Evolutionary conservation across 805 yeast species (phyloP), one percentile per base, ranked within the genome.

Genomic region (Sugiyamaella marilandica): DNA sequence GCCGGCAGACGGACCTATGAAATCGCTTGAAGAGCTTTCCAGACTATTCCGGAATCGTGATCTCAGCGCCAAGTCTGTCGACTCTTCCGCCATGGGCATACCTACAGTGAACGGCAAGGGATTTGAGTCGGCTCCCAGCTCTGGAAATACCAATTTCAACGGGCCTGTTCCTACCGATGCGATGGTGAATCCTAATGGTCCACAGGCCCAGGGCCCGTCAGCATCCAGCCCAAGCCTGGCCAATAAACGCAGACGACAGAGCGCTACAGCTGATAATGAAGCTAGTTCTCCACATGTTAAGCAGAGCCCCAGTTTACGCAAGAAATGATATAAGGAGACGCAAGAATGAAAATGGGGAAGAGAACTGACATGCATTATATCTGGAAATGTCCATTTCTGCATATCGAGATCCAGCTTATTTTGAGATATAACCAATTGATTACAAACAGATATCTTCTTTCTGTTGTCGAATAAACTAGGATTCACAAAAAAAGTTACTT

Each of bases 11-110:
- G 58, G 65, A 1, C 60, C 66, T 10, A 34, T 60, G 45, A 55
- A 62, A 49, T 57, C 64, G 45, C 55, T 65, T 47, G 55, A 65
- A 61, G 19, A 49, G 10, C 62, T 70, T 18, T 66, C 65, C 18
- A 59, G 53, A 24, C 55, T 66, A 18, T 65, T 70, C 37, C 62
- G 70, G 68, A 24, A 70, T 71, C 5, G 59, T 61, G 24, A 45
- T 24, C 29, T 53, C 26, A 48, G 55, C 10, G 59, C 69, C 21
- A 32, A 43, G 9, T 33, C 31, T 10, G 39, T 41, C 9, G 45
- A 46, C 7, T 18, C 43, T 33, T 29, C 47, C 10, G 35, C 46
- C 7, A 35, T 41, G 13, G 52, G 48, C 10, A 31, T 19, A 11
- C 36, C 49, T 10, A 36, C 53, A 9, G 26, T 21, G 2, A 32